Evolutionary conservation across 2,329 filamentous ascomycete genomes (phyloP).

Genomic region (Verticillium dahliae): DNA sequence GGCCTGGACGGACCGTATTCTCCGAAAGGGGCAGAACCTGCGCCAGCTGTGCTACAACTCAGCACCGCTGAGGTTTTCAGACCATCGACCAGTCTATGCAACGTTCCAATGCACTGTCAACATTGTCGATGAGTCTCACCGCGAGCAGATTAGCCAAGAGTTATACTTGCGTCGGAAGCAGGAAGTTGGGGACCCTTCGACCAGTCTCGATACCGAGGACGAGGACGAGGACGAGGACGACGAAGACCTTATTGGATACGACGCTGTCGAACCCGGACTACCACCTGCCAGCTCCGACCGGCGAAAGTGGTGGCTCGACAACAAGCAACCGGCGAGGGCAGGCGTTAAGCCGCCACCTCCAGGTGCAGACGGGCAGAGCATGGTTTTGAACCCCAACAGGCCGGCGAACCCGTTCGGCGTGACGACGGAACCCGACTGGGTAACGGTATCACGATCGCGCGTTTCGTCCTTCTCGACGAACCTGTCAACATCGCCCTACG

Average conservation of each 20-base stretch:
- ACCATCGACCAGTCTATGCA: slow-evolving; percentile 93
- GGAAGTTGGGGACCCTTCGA: slow-evolving; percentile 52
- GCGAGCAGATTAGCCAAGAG: slow-evolving; percentile 64
- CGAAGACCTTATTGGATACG: slow-evolving; percentile 75
- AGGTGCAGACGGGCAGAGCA: slow-evolving; percentile 39
- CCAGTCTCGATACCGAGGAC: slow-evolving; percentile 47
- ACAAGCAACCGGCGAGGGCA: slow-evolving; percentile 69
- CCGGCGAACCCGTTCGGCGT: slow-evolving; percentile 75
- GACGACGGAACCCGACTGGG: slow-evolving; percentile 78
- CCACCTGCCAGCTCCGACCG: slow-evolving; percentile 61
- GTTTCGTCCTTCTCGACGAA: slow-evolving; percentile 44
- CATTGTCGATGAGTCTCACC: slow-evolving; percentile 68
- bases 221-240: slow-evolving; percentile 64
- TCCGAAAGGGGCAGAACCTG: slow-evolving; percentile 79
- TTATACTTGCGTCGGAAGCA: slow-evolving; percentile 66
- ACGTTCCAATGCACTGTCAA: slow-evolving; percentile 79
- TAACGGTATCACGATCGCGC: slow-evolving; percentile 52
- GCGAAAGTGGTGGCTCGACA: slow-evolving; percentile 66
- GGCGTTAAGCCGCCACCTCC: slow-evolving; percentile 55
- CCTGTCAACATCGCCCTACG: slow-evolving; percentile 53
- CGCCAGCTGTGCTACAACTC: slow-evolving; percentile 77
- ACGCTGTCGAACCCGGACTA: slow-evolving; percentile 73
- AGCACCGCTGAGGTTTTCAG: slow-evolving; percentile 81
- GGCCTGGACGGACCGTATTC: slow-evolving; percentile 92
- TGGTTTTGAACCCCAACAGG: slow-evolving; percentile 65